Evolutionary conservation across 768 basidiomycete genomes (phyloP), one percentile per base, ranked within the genome.

Genomic region (Russula sp.): DNA sequence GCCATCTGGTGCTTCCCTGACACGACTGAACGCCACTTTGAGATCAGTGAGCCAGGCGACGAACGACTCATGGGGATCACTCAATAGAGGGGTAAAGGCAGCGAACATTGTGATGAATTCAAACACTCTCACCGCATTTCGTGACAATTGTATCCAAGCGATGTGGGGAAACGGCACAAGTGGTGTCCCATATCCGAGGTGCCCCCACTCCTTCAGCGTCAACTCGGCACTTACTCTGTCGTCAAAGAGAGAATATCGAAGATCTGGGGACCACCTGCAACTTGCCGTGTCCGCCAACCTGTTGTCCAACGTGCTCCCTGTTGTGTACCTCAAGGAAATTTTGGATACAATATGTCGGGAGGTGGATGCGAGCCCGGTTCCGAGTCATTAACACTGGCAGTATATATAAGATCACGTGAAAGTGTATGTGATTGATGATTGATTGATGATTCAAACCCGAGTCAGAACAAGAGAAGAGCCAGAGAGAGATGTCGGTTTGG

Each of bases 101-200:
- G 27, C 6, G 37, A 58, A 52, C 34, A 58, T 48, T 44, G 47
- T 57, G 10, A 27, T 42, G 9, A 42, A 63, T 40, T 2, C 6
- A 34, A 31, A 63, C 27, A 56, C 62, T 2, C 18, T 47, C 27
- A 53, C 42, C 6, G 35, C 62, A 27, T 18, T 63, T 31, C 62
- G 62, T 14, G 57, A 57, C 1, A 56, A 58, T 39, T 63, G 62
- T 35, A 32, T 63, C 10, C 57, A 63, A 16, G 57, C 62, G 6
- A 55, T 59, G 62, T 42, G 62, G 47, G 40, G 32, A 14, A 16
- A 40, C 20, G 62, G n/a, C n/a, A 35, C 22, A 37, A 22, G 31
- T 63, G 62, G 62, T 59, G 62, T 40, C n/a, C 31, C 31, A 9
- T 20, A 2, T 20, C 56, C 31, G 62, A 63, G 51, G 50, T 35